phyloP scores from a whole-genome alignment of 371 early-diverging fungal species.

The Saksenaea vasiformis region DNA sequence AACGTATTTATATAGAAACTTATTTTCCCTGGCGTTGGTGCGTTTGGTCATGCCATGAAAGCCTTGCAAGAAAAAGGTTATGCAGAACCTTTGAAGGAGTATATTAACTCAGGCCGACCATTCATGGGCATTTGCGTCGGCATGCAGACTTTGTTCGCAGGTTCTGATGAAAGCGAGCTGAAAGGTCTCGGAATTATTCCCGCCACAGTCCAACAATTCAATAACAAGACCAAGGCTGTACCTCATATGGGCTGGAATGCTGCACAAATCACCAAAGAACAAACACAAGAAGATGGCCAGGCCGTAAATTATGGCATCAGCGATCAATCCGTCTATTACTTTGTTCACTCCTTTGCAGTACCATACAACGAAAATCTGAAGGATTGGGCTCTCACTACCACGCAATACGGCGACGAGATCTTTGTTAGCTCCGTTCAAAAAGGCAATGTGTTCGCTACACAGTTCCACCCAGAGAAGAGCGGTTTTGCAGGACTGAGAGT shows the following conservation, averaged over 20 bases:
- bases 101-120: constrained; percentile 82
- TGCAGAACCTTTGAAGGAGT: constrained; percentile 78
- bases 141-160: constrained; percentile 93
- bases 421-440: constrained; percentile 84
- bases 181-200: constrained; percentile 87
- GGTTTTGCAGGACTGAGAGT: constrained; percentile 87
- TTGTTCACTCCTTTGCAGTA: constrained; percentile 95
- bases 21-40: constrained; percentile 98
- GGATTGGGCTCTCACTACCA: constrained; percentile 74
- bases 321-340: constrained; percentile 77
- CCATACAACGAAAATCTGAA: constrained; percentile 55
- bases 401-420: constrained; percentile 85
- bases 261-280: constrained; percentile 49
- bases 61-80: constrained; percentile 77
- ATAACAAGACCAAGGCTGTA: constrained; percentile 73
- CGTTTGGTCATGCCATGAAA: constrained; percentile 91
- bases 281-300: constrained; percentile 27
- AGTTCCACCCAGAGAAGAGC: constrained; percentile 98
- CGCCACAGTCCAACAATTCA: constrained; percentile 71
- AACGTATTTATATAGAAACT: constrained; percentile 80
- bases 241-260: constrained; percentile 99
- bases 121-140: constrained; percentile 98
- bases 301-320: constrained; percentile 44
- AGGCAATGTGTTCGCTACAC: constrained; percentile 92
- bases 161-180: constrained; percentile 85